A percentile compares a stretch with the other conserved stretches of the same genome.
These are phyloP conservation scores for Russula sp. DNA, from an alignment of 768 basidiomycete species.

Conservation along the genomic window DNA sequence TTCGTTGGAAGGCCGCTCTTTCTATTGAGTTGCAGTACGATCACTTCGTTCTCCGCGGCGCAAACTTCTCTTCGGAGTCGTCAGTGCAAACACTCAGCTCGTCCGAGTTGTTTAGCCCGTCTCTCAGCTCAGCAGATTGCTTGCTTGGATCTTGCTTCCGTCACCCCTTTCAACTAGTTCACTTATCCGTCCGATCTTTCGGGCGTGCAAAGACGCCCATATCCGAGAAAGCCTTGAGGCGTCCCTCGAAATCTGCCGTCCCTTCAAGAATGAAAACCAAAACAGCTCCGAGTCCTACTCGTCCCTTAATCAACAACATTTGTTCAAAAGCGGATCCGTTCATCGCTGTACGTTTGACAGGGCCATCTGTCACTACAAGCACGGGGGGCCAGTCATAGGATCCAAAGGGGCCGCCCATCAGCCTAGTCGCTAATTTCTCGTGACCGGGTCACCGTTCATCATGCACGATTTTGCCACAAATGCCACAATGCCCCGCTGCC, in stretches of 20 bases:
- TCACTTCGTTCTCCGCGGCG: constrained; percentile 22
- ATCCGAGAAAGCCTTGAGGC: neutral
- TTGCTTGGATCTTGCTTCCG: neutral
- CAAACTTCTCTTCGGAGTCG: neutral
- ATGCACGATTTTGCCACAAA: constrained; percentile 14
- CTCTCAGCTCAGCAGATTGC: neutral
- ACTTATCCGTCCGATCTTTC: neutral
- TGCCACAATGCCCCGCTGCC: constrained; percentile 18
- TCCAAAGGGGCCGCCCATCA: constrained; percentile 5
- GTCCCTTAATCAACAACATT: constrained; percentile 18
- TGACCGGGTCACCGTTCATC: neutral
- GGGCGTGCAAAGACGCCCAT: neutral
- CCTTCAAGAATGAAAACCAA: constrained; percentile 2
- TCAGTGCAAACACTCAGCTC: neutral
- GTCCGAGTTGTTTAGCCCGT: neutral
- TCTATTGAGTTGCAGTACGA: neutral
- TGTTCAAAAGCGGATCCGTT: constrained; percentile 2
- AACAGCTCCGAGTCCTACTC: neutral
- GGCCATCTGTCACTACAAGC: constrained; percentile 12
- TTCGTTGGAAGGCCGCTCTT: constrained; percentile 8
- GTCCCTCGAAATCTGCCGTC: neutral
- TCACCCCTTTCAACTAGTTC: neutral
- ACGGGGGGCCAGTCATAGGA: neutral
- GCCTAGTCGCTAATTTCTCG: neutral
- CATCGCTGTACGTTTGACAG: constrained; percentile 14